These are phyloP conservation scores for Flaveria trinervia DNA, from an alignment of 129 eudicot species.

Conservation along the genomic window DNA sequence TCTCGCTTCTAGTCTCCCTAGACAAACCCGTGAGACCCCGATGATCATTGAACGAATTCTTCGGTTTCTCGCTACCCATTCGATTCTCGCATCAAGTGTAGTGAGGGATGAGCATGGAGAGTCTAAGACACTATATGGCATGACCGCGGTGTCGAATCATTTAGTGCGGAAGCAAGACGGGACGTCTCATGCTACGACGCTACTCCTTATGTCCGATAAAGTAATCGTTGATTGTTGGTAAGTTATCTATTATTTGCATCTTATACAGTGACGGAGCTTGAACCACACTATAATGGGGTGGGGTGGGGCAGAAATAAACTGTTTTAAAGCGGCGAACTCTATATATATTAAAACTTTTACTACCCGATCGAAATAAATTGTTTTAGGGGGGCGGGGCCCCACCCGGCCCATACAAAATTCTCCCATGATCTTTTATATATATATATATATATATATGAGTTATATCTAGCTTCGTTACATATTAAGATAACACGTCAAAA, in stretches of 20 bases:
- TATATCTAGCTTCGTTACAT: no score
- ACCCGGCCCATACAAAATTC: no score
- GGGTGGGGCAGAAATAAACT: no score
- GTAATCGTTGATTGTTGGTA: slow-evolving; percentile 30
- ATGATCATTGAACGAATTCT: slow-evolving; percentile 49
- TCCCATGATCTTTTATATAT: no score
- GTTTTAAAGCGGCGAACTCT: no score
- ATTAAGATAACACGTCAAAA: no score
- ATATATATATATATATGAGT: no score
- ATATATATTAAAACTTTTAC: no score
- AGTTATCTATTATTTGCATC: slow-evolving; percentile 19
- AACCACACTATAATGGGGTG: not conserved
- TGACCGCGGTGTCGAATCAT: slow-evolving; percentile 32
- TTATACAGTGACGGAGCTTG: not conserved
- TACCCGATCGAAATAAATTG: no score
- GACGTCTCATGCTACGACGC: slow-evolving; percentile 19
- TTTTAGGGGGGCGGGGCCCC: no score
- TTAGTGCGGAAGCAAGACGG: slow-evolving; percentile 30
- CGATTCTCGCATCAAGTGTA: slow-evolving; percentile 36
- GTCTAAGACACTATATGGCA: slow-evolving; percentile 36
- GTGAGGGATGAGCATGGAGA: slow-evolving; percentile 24
- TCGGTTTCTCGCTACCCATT: slow-evolving; percentile 41
- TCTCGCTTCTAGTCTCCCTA: slow-evolving; percentile 33
- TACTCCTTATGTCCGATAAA: slow-evolving; percentile 24
- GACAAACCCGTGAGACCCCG: slow-evolving; percentile 33